Evolutionary conservation across 495 filamentous ascomycete species (phyloP).

Genomic region (Neurospora sp.): DNA sequence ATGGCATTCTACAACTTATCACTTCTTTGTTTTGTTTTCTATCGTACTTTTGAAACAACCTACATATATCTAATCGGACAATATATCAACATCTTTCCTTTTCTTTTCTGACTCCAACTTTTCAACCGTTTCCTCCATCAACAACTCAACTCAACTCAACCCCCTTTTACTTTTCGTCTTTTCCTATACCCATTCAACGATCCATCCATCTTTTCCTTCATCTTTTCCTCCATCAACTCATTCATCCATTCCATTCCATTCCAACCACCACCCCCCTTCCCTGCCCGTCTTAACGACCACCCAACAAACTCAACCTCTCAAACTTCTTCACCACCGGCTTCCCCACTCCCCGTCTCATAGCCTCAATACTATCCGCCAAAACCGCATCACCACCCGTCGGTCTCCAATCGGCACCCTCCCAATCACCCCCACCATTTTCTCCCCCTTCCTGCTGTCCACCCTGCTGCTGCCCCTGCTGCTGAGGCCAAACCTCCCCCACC

Average conservation of each 20-base stretch:
- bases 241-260: background rate
- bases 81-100: background rate
- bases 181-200: background rate
- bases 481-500: constrained; percentile 57
- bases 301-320: constrained; percentile 41
- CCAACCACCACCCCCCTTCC: background rate
- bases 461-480: constrained; percentile 11
- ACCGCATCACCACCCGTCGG: constrained; percentile 43
- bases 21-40: background rate
- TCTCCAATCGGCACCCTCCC: constrained; percentile 19
- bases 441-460: constrained; percentile 18
- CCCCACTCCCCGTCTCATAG: constrained; percentile 32
- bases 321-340: constrained; percentile 36
- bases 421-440: constrained; percentile 8
- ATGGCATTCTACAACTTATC: background rate
- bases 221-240: too few relatives aligned
- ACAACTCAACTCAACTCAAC: background rate
- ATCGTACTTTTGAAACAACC: background rate
- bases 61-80: background rate
- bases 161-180: background rate
- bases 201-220: background rate
- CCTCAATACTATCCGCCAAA: constrained; percentile 38
- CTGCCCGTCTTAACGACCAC: constrained; percentile 1
- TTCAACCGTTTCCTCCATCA: background rate
- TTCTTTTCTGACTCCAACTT: background rate